Conservation (phyloP, 2,329 filamentous ascomycete species). For the Fusarium marasasianum region DNA sequence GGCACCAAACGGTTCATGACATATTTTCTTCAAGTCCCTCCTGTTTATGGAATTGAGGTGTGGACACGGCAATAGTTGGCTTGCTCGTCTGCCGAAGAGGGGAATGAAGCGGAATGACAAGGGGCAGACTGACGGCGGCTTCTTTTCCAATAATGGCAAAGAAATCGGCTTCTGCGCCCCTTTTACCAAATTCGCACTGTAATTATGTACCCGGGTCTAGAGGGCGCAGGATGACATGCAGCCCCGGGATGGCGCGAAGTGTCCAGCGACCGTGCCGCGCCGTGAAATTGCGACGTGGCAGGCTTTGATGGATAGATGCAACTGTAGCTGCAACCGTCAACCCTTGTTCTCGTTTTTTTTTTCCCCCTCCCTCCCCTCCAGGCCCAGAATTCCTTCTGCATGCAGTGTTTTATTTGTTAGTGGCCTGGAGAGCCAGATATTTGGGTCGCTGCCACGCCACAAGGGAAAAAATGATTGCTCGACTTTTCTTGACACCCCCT, state of each 20-base stretch:
- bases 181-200: constrained; percentile 31
- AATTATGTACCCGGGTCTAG: constrained; percentile 14
- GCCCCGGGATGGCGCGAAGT: constrained; percentile 43
- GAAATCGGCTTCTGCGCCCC: constrained; percentile 16
- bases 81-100: background rate
- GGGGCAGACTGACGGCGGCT: constrained; percentile 31
- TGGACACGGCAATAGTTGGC: background rate
- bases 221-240: constrained; percentile 43
- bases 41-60: background rate
- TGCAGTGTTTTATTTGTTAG: background rate
- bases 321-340: constrained; percentile 11
- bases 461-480: background rate
- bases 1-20: background rate
- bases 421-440: constrained; percentile 1
- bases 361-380: background rate
- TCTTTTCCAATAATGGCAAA: constrained; percentile 22
- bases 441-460: constrained; percentile 8
- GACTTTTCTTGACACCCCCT: background rate
- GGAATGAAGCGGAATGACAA: constrained; percentile 13
- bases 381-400: constrained; percentile 4
- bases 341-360: constrained; percentile 19
- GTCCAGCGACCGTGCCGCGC: constrained; percentile 41
- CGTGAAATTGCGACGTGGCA: constrained; percentile 47
- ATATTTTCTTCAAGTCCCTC: background rate
- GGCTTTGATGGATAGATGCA: constrained; percentile 30